Percentiles rank a stretch among this genome's conserved stretches.
phyloP scores from a whole-genome alignment of 306 rosid genomes.

The Prunus mongolica region DNA sequence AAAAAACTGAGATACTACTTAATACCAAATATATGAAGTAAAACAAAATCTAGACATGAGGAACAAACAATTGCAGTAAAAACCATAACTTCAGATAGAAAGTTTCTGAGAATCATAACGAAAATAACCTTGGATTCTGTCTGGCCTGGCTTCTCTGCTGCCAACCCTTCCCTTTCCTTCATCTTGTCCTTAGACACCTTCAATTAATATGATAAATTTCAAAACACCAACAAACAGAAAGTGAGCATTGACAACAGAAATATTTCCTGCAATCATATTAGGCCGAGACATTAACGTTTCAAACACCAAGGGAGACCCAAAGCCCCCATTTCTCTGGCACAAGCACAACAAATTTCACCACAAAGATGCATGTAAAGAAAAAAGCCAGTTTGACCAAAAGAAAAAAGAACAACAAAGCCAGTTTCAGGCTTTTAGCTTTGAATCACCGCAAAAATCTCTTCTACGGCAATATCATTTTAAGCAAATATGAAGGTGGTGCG shows the following conservation, averaged over 20 bases:
- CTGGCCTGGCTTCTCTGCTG: constrained; percentile 51
- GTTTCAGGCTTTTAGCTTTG: no score
- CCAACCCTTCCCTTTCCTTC: constrained; percentile 49
- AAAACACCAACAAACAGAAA: constrained; percentile 20
- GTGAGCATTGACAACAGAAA: constrained; percentile 10
- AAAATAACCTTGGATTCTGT: constrained; percentile 81
- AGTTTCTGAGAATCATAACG: constrained; percentile 19
- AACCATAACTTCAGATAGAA: neutral
- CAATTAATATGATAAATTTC: constrained; percentile 18
- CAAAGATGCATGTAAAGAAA: neutral
- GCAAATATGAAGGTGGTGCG: neutral
- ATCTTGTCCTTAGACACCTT: constrained; percentile 55
- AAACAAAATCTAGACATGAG: neutral
- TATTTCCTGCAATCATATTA: neutral
- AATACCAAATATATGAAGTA: neutral
- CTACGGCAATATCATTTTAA: neutral
- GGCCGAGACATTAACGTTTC: neutral
- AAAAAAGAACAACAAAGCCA: no score
- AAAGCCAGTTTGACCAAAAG: neutral
- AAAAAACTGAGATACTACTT: neutral
- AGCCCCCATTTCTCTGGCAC: neutral
- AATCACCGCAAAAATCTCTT: no score
- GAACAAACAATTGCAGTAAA: neutral
- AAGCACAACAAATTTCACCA: neutral
- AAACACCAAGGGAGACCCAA: neutral